These are phyloP conservation scores for Alternaria gansuensis DNA, from an alignment of 2,329 filamentous ascomycete genomes.

Conservation along the genomic window DNA sequence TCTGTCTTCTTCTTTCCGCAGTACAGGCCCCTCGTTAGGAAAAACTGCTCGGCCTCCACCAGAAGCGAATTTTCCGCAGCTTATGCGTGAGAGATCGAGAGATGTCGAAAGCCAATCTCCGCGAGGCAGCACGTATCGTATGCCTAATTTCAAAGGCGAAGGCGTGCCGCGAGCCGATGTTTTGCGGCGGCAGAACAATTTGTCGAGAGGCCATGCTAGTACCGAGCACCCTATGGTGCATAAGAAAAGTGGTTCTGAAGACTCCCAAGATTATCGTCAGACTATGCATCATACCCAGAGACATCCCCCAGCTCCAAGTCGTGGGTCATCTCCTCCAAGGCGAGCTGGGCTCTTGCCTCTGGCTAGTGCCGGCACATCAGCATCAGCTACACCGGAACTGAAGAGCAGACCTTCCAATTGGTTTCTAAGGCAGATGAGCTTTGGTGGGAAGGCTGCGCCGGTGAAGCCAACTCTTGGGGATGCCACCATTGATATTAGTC, in stretches of 20 bases:
- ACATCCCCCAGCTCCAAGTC: conserved; percentile 43
- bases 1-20: conserved; percentile 46
- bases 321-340: conserved; percentile 43
- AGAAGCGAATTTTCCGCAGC: conserved; percentile 38
- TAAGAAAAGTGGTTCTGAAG: conserved; percentile 38
- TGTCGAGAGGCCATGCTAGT: conserved; percentile 22
- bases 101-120: conserved; percentile 36
- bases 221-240: conserved; percentile 30
- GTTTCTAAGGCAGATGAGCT: conserved; percentile 53
- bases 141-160: conserved; percentile 23
- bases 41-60: conserved; percentile 37
- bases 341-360: conserved; percentile 30
- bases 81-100: conserved; percentile 33
- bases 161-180: conserved; percentile 45
- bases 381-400: conserved; percentile 24
- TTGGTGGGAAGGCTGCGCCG: conserved; percentile 44
- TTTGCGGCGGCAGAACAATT: conserved; percentile 39
- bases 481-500: conserved; percentile 46
- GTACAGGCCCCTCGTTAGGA: conserved; percentile 30
- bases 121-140: conserved; percentile 24
- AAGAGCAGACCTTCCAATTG: conserved; percentile 43
- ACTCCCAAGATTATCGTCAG: conserved; percentile 30
- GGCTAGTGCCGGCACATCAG: conserved; percentile 8
- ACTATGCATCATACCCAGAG: conserved; percentile 34
- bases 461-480: conserved; percentile 43